phyloP scores from a whole-genome alignment of 371 early-diverging fungal genomes.

The Catenaria anguillulae region DNA sequence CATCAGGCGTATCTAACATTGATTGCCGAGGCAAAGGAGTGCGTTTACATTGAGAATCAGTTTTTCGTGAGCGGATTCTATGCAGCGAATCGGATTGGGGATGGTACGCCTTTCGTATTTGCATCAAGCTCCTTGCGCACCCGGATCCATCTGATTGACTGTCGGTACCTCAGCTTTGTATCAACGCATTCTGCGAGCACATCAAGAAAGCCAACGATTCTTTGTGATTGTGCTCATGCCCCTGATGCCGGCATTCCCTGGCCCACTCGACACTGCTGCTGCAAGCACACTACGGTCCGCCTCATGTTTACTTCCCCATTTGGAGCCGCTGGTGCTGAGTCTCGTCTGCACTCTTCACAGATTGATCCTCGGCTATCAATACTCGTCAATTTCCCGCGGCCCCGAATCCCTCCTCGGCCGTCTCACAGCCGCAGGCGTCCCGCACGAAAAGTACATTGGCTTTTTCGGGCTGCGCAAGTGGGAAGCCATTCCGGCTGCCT shows the following conservation, averaged over 20 bases:
- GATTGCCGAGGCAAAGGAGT: slow-evolving; percentile 62
- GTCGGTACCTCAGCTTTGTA: slow-evolving; percentile 43
- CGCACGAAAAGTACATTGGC: slow-evolving; percentile 48
- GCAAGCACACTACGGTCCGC: slow-evolving; percentile 53
- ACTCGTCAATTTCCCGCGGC: slow-evolving; percentile 60
- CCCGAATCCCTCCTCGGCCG: slow-evolving; percentile 49
- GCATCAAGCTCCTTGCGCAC: too few species aligned
- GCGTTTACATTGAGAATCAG: slow-evolving; percentile 91
- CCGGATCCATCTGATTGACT: slow-evolving; percentile 3
- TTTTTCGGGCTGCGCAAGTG: slow-evolving; percentile 62
- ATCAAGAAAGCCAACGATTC: slow-evolving; percentile 50
- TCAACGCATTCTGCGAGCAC: slow-evolving; percentile 62
- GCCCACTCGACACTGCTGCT: slow-evolving; percentile 54
- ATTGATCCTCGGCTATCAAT: slow-evolving; percentile 70
- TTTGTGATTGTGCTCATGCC: slow-evolving; percentile 81
- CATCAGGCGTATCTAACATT: slow-evolving; percentile 62
- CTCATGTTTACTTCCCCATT: too few species aligned
- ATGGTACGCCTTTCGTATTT: too few species aligned
- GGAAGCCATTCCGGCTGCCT: slow-evolving; percentile 29
- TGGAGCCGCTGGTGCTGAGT: too few species aligned
- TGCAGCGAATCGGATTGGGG: too few species aligned
- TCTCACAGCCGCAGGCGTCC: slow-evolving; percentile 47
- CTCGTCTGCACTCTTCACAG: too few species aligned
- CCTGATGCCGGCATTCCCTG: slow-evolving; percentile 81
- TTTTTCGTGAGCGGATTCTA: slow-evolving; percentile 44